phyloP scores from a whole-genome alignment of 1,284 basidiomycete genomes.

The Flammula alnicola region DNA sequence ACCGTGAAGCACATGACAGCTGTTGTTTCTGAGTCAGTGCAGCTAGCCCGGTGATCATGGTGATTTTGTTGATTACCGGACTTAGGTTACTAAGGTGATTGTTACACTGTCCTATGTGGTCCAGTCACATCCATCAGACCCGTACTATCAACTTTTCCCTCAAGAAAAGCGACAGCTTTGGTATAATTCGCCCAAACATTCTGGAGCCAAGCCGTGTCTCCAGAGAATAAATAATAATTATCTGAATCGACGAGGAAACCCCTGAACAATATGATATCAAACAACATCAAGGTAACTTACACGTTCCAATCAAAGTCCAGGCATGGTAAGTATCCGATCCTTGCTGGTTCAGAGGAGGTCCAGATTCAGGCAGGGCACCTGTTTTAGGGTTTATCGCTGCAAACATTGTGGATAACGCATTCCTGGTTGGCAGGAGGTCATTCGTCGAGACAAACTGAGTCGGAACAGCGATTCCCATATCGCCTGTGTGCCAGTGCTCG shows the following conservation, averaged over 20 bases:
- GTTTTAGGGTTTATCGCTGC: conserved; percentile 52
- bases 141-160: conserved; percentile 45
- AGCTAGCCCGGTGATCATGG: no score
- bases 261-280: not conserved
- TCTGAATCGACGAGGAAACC: conserved; percentile 30
- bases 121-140: conserved; percentile 52
- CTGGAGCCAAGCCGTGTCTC: conserved; percentile 46
- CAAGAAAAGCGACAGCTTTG: conserved; percentile 48
- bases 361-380: conserved; percentile 60
- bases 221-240: conserved; percentile 51
- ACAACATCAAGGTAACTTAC: conserved; percentile 29
- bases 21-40: no score
- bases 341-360: conserved; percentile 58
- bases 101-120: no score
- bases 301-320: conserved; percentile 52
- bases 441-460: conserved; percentile 65
- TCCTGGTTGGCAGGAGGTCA: conserved; percentile 57
- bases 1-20: no score
- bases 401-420: conserved; percentile 65
- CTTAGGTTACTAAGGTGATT: no score
- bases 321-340: conserved; percentile 54
- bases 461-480: conserved; percentile 68
- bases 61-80: no score
- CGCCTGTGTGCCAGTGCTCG: conserved; percentile 38
- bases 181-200: conserved; percentile 51